phyloP scores from a whole-genome alignment of 2,329 filamentous ascomycete genomes.

The Amylocarpus encephaloides region DNA sequence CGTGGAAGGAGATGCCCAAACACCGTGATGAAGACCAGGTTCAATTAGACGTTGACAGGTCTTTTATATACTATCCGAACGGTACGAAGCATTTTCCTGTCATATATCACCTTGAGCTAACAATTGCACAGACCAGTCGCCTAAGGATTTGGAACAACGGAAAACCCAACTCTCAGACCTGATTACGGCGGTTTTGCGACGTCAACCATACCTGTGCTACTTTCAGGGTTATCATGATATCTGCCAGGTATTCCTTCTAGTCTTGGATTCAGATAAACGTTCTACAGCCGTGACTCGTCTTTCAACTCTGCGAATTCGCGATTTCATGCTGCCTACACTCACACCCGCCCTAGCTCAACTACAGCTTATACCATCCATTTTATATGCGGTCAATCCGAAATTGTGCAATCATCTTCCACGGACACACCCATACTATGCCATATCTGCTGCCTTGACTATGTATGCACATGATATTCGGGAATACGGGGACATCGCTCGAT shows the following conservation, averaged over 20 bases:
- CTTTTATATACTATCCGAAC: constrained; percentile 94
- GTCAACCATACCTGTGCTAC: constrained; percentile 79
- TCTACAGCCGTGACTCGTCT: constrained; percentile 67
- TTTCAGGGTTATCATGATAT: constrained; percentile 99
- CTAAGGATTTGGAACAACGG: constrained; percentile 60
- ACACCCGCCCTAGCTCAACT: constrained; percentile 77
- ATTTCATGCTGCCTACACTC: constrained; percentile 94
- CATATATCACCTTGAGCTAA: constrained; percentile 25
- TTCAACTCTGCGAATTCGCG: constrained; percentile 82
- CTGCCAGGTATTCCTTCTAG: constrained; percentile 87
- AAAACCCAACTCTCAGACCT: constrained; percentile 73
- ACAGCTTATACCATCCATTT: constrained; percentile 76
- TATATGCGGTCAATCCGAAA: constrained; percentile 63
- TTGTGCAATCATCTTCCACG: constrained; percentile 70
- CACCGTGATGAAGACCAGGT: constrained; percentile 91
- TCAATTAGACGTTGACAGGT: constrained; percentile 82
- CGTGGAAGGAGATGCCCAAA: constrained; percentile 49
- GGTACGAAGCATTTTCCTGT: constrained; percentile 44
- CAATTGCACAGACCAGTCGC: constrained; percentile 53
- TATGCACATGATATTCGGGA: constrained; percentile 94
- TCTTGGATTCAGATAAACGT: constrained; percentile 60
- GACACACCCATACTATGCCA: constrained; percentile 83
- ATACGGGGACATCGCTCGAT: constrained; percentile 78
- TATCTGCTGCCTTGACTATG: constrained; percentile 89
- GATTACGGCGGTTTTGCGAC: constrained; percentile 74